Base-by-base conservation (phyloP, 805 yeast genomes). In the Saturnispora zaruensis region DNA sequence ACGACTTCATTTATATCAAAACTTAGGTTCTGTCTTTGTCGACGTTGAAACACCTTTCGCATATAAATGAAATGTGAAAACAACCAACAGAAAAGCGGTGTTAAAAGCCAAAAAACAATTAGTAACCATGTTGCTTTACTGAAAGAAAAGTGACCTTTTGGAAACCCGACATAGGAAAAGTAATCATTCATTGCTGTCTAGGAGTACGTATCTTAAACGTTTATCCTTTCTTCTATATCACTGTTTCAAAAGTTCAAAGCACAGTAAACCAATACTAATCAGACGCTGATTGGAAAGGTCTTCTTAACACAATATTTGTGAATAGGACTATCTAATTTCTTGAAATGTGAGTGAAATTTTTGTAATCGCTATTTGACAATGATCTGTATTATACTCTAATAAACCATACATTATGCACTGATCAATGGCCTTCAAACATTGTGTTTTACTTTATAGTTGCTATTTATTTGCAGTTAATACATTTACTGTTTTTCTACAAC, bases 1-100 rank as follows among this genome's bases (percentile, higher is more conserved):
- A 85, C 74, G 5, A 87, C 81, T 47, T 87, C 76, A 54, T 73
- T 78, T 52, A 72, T 56, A 7, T 43, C 65, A 7, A 46, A 49
- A 4, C 49, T 44, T 13, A 51, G 34, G 42, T 28, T 21, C n/a
- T 50, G 43, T 42, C 55, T 46, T 33, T 51, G 48, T 6, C 47
- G 43, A 34, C 60, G 24, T 2, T 51, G 40, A 49, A 41, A 51
- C 3, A 47, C 42, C 3, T 46, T 33, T 9, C 48, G 30, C 23
- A 61, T 60, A 32, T 63, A 56, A 4, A 62, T 46, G 13, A 74
- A 37, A 25, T 59, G 58, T 1, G 81, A 79, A 4, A 76, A 54
- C 0, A 71, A 41, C 3, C 61, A 51, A 58, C 75, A 76, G 14
- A 73, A 70, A 1, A 76, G 7, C 0, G 82, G 82, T 16, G 76